phyloP scores from a whole-genome alignment of 176 grass and related monocot genomes.

The bread wheat (Triticum aestivum) region IWGSC_CS_RefSeq_v2.1 NC_057812.1:545310226-545310725 shows the following conservation, averaged over 20 bases:
- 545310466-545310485: no score
- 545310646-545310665: not conserved
- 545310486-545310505: no score
- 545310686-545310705: no score
- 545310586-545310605: not conserved
- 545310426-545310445: not conserved
- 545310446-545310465: no score
- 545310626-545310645: not conserved
- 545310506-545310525: not conserved
- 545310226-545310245: not conserved
- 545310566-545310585: not conserved
- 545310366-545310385: not conserved
- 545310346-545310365: not conserved
- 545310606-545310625: not conserved
- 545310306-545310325: not conserved
- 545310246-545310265: not conserved
- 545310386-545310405: no score
- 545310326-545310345: conserved; percentile 3
- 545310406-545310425: not conserved
- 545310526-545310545: not conserved
- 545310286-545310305: not conserved
- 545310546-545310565: not conserved
- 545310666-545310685: not conserved
- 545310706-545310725: no score
- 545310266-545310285: not conserved